phyloP scores from a whole-genome alignment of 2,329 filamentous ascomycete genomes.

The Diaporthe destruens region DNA sequence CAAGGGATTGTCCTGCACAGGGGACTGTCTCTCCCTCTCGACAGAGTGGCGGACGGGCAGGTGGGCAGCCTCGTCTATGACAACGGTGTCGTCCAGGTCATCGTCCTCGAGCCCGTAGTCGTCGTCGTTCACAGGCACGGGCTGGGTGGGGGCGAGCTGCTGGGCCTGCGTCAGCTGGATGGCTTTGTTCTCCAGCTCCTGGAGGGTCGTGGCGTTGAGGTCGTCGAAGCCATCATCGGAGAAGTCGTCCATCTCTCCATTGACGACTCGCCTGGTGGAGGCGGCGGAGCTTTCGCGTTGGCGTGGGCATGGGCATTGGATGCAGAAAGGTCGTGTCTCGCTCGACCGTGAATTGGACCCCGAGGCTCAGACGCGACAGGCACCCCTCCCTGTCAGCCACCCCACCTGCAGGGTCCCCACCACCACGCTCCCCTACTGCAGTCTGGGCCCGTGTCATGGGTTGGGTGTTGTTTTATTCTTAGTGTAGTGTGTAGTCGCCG shows the following conservation, averaged over 20 bases:
- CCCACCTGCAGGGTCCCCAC: conserved; percentile 5
- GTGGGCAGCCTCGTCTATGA: conserved; percentile 62
- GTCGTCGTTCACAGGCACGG: conserved; percentile 46
- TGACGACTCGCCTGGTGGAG: conserved; percentile 8
- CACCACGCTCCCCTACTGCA: not conserved
- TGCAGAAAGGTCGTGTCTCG: not conserved
- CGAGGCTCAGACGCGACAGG: conserved; percentile 20
- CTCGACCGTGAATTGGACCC: not conserved
- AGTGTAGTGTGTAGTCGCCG: not conserved
- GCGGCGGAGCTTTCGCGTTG: not conserved
- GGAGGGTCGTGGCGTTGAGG: conserved; percentile 67
- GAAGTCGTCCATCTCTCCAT: conserved; percentile 66
- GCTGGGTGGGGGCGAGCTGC: conserved; percentile 47
- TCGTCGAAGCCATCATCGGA: conserved; percentile 74
- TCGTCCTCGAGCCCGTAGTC: conserved; percentile 66
- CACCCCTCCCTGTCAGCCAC: conserved; percentile 12
- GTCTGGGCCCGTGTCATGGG: conserved; percentile 1
- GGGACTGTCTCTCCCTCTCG: conserved; percentile 55
- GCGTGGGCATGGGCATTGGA: not conserved
- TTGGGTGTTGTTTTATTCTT: conserved; percentile 5
- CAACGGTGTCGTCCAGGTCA: conserved; percentile 69
- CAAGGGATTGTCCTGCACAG: conserved; percentile 39
- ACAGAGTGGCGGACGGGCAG: conserved; percentile 53
- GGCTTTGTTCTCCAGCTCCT: conserved; percentile 74
- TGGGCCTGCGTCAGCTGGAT: conserved; percentile 70